Percentiles rank a stretch among this genome's conserved stretches.
These are phyloP conservation scores for Plasmodium berghei DNA, from an alignment of 169 alveolate species.

Conservation along the genomic window DNA sequence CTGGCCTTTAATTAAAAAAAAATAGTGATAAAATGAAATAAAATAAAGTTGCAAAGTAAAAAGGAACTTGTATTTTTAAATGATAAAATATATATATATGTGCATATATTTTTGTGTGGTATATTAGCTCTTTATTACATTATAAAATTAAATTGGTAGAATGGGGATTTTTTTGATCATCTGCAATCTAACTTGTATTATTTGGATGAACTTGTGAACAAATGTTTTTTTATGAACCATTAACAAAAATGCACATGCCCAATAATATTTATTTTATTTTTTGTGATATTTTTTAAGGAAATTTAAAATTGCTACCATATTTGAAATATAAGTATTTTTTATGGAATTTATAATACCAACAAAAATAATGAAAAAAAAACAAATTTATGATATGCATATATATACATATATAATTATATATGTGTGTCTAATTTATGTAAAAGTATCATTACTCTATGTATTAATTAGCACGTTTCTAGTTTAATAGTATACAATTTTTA, in stretches of 20 bases:
- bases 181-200: constrained; percentile 15
- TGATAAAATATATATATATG: constrained; percentile 22
- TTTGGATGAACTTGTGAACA: constrained; percentile 6
- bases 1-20: constrained; percentile 15
- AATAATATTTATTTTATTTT: constrained; percentile 12
- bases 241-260: constrained; percentile 45
- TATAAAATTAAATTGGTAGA: constrained; percentile 10
- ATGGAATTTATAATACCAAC: too few relatives aligned
- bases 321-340: too few relatives aligned
- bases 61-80: constrained; percentile 1
- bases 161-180: constrained; percentile 11
- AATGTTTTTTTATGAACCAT: constrained; percentile 36
- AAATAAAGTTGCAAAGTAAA: background rate
- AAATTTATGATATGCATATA: too few relatives aligned
- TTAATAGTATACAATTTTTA: too few relatives aligned
- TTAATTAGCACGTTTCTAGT: too few relatives aligned
- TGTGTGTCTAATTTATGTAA: too few relatives aligned
- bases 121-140: constrained; percentile 17
- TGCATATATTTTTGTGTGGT: constrained; percentile 11
- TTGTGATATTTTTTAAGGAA: background rate
- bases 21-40: background rate
- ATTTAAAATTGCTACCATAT: too few relatives aligned
- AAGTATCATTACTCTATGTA: too few relatives aligned
- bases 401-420: too few relatives aligned
- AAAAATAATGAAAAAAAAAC: too few relatives aligned